A percentile compares a stretch with the other conserved stretches of the same genome.
Evolutionary conservation across 768 basidiomycete genomes (phyloP).

Genomic region (Macrolepiota dolichaula): DNA sequence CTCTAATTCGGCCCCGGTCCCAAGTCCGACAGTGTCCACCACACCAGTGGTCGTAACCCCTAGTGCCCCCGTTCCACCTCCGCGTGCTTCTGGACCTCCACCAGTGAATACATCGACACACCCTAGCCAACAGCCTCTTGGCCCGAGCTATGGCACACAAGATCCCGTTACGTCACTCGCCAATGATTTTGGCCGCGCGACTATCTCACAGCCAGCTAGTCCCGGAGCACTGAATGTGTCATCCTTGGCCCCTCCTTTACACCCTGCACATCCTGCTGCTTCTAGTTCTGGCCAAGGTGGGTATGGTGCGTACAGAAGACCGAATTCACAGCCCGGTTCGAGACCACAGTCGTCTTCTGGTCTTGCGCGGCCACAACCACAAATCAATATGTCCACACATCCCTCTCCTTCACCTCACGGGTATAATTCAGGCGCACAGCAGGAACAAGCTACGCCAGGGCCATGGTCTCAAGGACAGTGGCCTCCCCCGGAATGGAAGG

Average conservation of each 20-base stretch:
- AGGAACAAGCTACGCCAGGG: conserved; percentile 16
- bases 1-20: background rate
- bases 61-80: background rate
- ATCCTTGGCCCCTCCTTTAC: conserved; percentile 30
- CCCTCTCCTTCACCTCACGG: background rate
- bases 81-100: conserved; percentile 5
- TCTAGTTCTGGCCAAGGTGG: background rate
- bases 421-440: conserved; percentile 1
- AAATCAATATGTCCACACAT: background rate
- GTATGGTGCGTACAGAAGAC: background rate
- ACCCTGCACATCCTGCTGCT: conserved; percentile 28
- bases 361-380: background rate
- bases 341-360: background rate
- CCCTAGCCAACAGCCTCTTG: conserved; percentile 1
- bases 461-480: conserved; percentile 30
- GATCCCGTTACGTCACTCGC: conserved; percentile 26
- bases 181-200: conserved; percentile 35
- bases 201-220: conserved; percentile 21
- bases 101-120: background rate
- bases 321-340: background rate
- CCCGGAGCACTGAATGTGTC: background rate
- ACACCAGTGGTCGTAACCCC: background rate
- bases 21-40: conserved; percentile 2
- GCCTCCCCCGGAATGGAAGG: conserved; percentile 43
- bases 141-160: background rate